phyloP scores from a whole-genome alignment of 805 yeast species.

The Candida insectalens region DNA sequence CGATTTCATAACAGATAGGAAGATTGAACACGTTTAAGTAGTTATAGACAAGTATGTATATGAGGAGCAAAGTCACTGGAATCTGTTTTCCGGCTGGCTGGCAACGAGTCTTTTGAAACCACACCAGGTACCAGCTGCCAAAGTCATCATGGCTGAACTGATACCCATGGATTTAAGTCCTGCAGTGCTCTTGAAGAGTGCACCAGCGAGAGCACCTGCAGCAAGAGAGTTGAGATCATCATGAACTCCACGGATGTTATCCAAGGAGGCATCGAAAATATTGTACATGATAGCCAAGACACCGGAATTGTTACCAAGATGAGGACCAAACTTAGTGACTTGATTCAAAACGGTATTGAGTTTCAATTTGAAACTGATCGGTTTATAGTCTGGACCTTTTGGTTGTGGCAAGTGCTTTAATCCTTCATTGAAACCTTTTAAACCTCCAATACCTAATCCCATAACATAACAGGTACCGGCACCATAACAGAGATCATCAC shows the following conservation, averaged over 20 bases:
- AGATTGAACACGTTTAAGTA: not conserved
- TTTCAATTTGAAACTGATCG: slow-evolving; percentile 71
- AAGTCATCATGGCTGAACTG: slow-evolving; percentile 76
- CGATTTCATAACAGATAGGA: no score
- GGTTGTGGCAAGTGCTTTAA: slow-evolving; percentile 54
- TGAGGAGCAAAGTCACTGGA: not conserved
- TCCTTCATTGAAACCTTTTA: slow-evolving; percentile 84
- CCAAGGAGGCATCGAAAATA: slow-evolving; percentile 70
- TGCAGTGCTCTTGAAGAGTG: slow-evolving; percentile 74
- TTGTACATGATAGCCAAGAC: slow-evolving; percentile 86
- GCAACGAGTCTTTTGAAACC: slow-evolving; percentile 44
- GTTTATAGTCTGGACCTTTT: slow-evolving; percentile 35
- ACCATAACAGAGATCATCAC: slow-evolving; percentile 95
- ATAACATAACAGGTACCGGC: slow-evolving; percentile 88
- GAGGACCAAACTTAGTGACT: slow-evolving; percentile 93
- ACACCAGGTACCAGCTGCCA: slow-evolving; percentile 90
- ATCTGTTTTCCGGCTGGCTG: not conserved
- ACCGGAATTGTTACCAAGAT: slow-evolving; percentile 91
- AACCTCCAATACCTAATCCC: slow-evolving; percentile 85
- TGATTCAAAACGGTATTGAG: slow-evolving; percentile 86
- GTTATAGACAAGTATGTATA: not conserved
- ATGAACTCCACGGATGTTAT: slow-evolving; percentile 76
- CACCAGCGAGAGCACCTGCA: slow-evolving; percentile 91
- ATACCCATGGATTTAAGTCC: slow-evolving; percentile 86
- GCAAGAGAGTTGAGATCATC: slow-evolving; percentile 76